Conservation (phyloP, 495 filamentous ascomycete species). For the Xylaria flabelliformis region DNA sequence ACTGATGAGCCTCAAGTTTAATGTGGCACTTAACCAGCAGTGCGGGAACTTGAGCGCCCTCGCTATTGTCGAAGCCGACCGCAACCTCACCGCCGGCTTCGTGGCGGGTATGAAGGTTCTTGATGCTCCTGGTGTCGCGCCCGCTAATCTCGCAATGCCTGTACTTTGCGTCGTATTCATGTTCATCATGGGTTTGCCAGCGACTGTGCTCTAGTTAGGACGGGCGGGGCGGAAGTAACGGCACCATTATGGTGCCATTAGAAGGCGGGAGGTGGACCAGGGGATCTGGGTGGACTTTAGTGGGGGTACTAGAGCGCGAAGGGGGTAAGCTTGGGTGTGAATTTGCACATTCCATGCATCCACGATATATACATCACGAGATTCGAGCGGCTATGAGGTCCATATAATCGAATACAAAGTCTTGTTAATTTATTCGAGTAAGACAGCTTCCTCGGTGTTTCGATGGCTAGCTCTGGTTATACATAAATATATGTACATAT, state of each 20-base stretch:
- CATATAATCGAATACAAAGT: neutral
- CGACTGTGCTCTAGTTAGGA: neutral
- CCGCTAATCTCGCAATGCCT: constrained; percentile 11
- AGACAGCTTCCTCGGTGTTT: neutral
- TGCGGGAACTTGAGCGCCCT: constrained; percentile 42
- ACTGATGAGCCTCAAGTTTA: constrained; percentile 35
- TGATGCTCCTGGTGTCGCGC: constrained; percentile 20
- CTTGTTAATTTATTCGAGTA: neutral
- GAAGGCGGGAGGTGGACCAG: neutral
- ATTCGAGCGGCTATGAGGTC: neutral
- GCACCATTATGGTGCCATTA: neutral
- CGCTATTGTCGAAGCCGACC: constrained; percentile 37
- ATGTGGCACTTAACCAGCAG: constrained; percentile 37
- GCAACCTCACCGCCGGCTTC: constrained; percentile 42
- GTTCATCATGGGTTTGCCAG: constrained; percentile 19
- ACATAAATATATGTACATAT: neutral
- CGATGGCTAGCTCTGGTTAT: neutral
- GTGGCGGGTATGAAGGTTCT: constrained; percentile 29
- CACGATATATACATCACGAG: neutral
- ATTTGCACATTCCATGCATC: neutral
- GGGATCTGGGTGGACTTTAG: neutral
- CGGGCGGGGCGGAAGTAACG: neutral
- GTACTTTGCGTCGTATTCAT: constrained; percentile 15
- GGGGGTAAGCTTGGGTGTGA: neutral
- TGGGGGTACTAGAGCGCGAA: neutral